A percentile compares a stretch with the other conserved stretches of the same genome.
Conservation (phyloP, 257 asterid species). For the Sherardia arvensis region DNA sequence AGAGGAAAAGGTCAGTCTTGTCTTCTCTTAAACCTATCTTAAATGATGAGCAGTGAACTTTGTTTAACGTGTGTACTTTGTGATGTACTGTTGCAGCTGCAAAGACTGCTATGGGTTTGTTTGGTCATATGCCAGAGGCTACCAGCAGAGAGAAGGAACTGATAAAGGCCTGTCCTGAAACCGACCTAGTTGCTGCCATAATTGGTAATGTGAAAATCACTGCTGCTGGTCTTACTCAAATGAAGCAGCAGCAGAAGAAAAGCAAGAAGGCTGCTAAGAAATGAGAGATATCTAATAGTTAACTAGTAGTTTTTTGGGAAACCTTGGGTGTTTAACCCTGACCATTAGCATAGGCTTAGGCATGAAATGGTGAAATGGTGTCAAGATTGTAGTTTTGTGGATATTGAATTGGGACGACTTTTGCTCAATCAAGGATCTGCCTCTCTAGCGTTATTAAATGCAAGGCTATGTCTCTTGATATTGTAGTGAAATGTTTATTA, state of each 20-base stretch:
- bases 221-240: constrained; percentile 89
- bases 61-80: background rate
- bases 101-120: constrained; percentile 78
- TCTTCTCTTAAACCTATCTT: background rate
- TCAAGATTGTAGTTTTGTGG: background rate
- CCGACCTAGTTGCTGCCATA: constrained; percentile 89
- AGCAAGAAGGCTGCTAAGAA: constrained; percentile 56
- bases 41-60: background rate
- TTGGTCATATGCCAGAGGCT: constrained; percentile 68
- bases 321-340: background rate
- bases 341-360: background rate
- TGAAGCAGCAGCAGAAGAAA: constrained; percentile 89
- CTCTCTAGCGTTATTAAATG: background rate
- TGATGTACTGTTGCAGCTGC: constrained; percentile 53
- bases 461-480: background rate
- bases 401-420: background rate
- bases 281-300: constrained; percentile 19
- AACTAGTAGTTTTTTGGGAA: background rate
- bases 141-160: constrained; percentile 79
- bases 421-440: background rate
- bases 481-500: background rate
- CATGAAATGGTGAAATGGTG: too few species aligned
- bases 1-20: constrained; percentile 72
- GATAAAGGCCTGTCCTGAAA: constrained; percentile 98
- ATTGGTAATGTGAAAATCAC: constrained; percentile 85